Evolutionary conservation across 495 filamentous ascomycete species (phyloP).

Genomic region (Neurospora sp.): DNA sequence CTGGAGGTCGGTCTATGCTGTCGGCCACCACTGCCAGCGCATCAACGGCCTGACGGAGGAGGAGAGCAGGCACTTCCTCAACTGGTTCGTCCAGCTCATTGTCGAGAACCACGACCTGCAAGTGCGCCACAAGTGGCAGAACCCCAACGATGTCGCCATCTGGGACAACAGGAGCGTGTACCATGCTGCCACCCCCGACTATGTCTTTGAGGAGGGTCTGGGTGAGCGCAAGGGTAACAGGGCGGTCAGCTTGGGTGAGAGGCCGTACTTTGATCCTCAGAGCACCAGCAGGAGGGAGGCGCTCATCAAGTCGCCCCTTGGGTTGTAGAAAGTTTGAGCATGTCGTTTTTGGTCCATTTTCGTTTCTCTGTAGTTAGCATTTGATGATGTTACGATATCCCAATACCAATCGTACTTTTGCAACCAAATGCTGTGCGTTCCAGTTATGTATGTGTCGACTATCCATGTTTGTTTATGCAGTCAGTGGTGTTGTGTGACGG

Average conservation of each 20-base stretch:
- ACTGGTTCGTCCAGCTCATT: conserved; percentile 53
- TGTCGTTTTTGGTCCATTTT: not conserved
- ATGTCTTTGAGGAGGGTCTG: conserved; percentile 38
- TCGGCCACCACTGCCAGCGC: conserved; percentile 49
- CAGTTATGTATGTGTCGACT: too few species aligned
- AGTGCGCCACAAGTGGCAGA: conserved; percentile 56
- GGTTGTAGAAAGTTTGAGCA: not conserved
- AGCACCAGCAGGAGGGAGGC: conserved; percentile 50
- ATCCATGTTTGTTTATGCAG: too few species aligned
- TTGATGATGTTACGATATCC: not conserved
- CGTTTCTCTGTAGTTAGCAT: not conserved
- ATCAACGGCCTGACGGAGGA: conserved; percentile 59
- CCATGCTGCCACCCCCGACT: conserved; percentile 65
- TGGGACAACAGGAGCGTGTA: conserved; percentile 70
- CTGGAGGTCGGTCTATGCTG: conserved; percentile 63
- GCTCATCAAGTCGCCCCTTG: conserved; percentile 15
- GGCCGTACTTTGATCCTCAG: conserved; percentile 54
- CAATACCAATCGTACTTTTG: not conserved
- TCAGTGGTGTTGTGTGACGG: not conserved
- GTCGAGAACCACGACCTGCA: conserved; percentile 74
- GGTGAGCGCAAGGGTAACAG: conserved; percentile 52
- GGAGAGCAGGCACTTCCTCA: conserved; percentile 52
- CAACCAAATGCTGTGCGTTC: not conserved
- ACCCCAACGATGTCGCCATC: conserved; percentile 56
- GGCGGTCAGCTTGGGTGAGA: conserved; percentile 57